Evolutionary conservation across 225 moss, liverwort and hornwort species (phyloP), one percentile per base, ranked within the genome.

Genomic region (Ulota crispa): DNA sequence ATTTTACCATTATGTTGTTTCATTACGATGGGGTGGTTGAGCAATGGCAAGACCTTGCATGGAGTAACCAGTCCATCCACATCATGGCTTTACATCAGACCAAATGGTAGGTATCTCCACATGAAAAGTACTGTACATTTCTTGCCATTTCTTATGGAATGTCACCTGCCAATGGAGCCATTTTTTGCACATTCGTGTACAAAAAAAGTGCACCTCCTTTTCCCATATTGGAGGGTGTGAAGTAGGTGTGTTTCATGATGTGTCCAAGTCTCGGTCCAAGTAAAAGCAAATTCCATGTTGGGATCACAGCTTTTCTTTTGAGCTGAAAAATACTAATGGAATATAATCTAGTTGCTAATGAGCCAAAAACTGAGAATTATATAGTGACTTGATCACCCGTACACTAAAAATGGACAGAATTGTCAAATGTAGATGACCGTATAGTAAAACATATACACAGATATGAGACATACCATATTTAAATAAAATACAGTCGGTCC

Each of bases 1-100:
- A 79, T 20, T 90, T 88, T 61, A 74, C 84, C 1, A 70, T 90
- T 47, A 88, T 90, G 88, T 39, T 90, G 18, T 90, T 90, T 64
- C 90, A 90, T 42, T 83, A 90, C 9, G 88, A 90, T 42, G 90
- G 88, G 4, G 31, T 84, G 4, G 88, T 90, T 62, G 88, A 88
- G 37, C 80, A 84, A 73, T 90, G 90, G 90, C 64, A 53, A 32
- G 88, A 90, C 42, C 81, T 90, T 20, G 56, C 90, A 9, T 90
- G 90, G 90, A 82, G 83, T 64, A 84, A 88, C 57, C 61, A 88
- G 27, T 76, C 88, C 70, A 76, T 88, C 31, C 89, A 88, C 47
- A 36, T 89, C 0, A 75, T 88, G 8, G 89, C 87, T 55, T 78
- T 89, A 64, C 81, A n/a, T 15, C 88, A 90, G 27, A 90, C 90